phyloP scores from a whole-genome alignment of 108 stramenopile species.

The Skeletonema potamos region DNA sequence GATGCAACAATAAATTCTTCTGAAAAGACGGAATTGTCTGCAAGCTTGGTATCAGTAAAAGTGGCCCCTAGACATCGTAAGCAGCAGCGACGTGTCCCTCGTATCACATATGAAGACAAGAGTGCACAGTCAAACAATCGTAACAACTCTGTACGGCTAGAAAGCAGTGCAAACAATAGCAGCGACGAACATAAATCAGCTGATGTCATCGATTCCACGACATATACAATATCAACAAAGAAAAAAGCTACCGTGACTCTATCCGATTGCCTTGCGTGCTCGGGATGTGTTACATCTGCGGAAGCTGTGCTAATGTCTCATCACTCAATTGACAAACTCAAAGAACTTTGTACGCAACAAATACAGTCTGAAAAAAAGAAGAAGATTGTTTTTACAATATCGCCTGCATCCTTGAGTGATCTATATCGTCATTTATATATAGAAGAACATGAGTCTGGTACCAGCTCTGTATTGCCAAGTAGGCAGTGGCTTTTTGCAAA shows the following conservation, averaged over 20 bases:
- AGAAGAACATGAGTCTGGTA: not conserved
- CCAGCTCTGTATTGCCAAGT: not conserved
- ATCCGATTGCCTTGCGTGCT: slow-evolving; percentile 98
- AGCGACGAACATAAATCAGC: slow-evolving; percentile 1
- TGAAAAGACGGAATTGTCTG: not conserved
- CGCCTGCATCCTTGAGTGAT: slow-evolving; percentile 77
- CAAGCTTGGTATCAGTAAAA: not conserved
- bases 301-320: slow-evolving; percentile 96
- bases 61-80: not conserved
- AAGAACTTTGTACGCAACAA: slow-evolving; percentile 24
- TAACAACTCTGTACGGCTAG: slow-evolving; percentile 2
- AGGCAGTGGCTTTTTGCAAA: slow-evolving; percentile 27
- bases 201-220: not conserved
- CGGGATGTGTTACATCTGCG: slow-evolving; percentile 98
- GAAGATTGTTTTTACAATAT: slow-evolving; percentile 62
- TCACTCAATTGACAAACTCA: slow-evolving; percentile 71
- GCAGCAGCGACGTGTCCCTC: slow-evolving; percentile 23
- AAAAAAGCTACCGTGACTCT: slow-evolving; percentile 82
- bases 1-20: not conserved
- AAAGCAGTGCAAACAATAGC: not conserved
- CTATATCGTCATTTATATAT: slow-evolving; percentile 65
- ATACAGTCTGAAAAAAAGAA: not conserved
- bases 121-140: not conserved
- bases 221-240: slow-evolving; percentile 31
- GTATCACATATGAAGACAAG: slow-evolving; percentile 16